Percentiles rank a stretch among this genome's conserved stretches.
These are phyloP conservation scores for Paraleonurus japonicus DNA, from an alignment of 257 asterid species.

Conservation along the genomic window DNA sequence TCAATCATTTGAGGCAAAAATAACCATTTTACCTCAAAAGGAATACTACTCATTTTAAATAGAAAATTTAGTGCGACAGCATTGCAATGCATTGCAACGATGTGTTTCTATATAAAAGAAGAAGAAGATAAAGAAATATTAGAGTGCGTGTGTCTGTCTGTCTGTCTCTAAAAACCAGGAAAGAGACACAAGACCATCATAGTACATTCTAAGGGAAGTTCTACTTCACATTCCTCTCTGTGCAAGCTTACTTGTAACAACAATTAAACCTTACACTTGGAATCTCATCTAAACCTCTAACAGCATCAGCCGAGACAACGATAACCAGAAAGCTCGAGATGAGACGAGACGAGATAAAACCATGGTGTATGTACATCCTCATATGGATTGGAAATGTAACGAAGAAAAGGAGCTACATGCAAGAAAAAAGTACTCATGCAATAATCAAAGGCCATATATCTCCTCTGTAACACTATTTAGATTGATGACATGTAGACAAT, in stretches of 20 bases:
- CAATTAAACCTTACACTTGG: not conserved
- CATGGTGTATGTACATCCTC: constrained; percentile 28
- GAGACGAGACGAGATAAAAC: not conserved
- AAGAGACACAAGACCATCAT: constrained; percentile 16
- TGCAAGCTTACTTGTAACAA: not conserved
- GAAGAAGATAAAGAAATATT: constrained; percentile 13
- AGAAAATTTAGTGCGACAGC: too few relatives aligned
- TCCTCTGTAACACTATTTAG: not conserved
- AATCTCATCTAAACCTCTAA: not conserved
- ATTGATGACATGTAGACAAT: too few relatives aligned
- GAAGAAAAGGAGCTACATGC: constrained; percentile 12
- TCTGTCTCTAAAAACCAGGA: constrained; percentile 2
- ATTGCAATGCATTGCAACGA: too few relatives aligned
- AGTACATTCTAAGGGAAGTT: not conserved
- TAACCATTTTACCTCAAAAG: too few relatives aligned
- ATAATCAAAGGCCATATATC: too few relatives aligned
- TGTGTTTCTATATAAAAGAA: not conserved
- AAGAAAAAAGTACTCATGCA: too few relatives aligned
- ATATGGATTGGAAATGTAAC: constrained; percentile 3
- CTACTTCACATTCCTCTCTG: constrained; percentile 17
- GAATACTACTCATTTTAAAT: too few relatives aligned
- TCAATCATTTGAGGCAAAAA: too few relatives aligned
- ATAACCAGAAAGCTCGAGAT: not conserved
- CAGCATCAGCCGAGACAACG: not conserved
- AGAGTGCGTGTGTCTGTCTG: too few relatives aligned